These are phyloP conservation scores for Cercis canadensis DNA, from an alignment of 306 rosid species.

Conservation along the genomic window DNA sequence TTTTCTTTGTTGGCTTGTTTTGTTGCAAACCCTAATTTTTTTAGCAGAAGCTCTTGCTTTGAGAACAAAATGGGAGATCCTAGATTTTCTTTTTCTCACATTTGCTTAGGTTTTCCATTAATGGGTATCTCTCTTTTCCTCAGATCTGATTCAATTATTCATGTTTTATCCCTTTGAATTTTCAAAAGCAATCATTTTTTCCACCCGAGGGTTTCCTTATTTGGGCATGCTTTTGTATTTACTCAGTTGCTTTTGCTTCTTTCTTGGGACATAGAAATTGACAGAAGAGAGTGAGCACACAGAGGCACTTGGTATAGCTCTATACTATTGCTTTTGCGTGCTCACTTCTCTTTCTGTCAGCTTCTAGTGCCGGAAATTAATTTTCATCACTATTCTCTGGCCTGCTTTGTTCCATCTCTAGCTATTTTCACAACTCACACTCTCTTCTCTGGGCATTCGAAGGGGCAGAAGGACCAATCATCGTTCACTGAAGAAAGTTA, in stretches of 20 bases:
- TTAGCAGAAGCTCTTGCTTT: not conserved
- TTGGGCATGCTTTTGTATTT: conserved; percentile 28
- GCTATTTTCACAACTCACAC: conserved; percentile 17
- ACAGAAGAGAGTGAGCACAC: conserved; percentile 99
- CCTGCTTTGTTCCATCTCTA: conserved; percentile 34
- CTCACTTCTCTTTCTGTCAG: conserved; percentile 90
- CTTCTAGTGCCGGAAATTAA: conserved; percentile 49
- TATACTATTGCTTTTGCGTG: conserved; percentile 84
- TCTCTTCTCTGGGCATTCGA: not conserved
- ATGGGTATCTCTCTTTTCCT: conserved; percentile 33
- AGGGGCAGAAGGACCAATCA: conserved; percentile 30
- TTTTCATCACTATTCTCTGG: conserved; percentile 20
- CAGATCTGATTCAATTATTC: conserved; percentile 59
- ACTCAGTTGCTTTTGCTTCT: conserved; percentile 2
- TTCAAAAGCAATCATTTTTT: too few relatives aligned
- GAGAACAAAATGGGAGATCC: conserved; percentile 25
- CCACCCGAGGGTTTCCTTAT: conserved; percentile 44
- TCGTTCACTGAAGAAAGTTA: too few relatives aligned
- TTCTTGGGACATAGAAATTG: conserved; percentile 74
- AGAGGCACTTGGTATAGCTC: conserved; percentile 62
- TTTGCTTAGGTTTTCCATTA: conserved; percentile 36
- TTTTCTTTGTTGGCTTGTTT: not conserved
- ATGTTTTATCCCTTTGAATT: not conserved
- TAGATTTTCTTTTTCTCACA: conserved; percentile 1
- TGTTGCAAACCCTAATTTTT: conserved; percentile 54